These are phyloP conservation scores for Arachnomyces sp. DNA, from an alignment of 2,329 filamentous ascomycete species.

Conservation along the genomic window DNA sequence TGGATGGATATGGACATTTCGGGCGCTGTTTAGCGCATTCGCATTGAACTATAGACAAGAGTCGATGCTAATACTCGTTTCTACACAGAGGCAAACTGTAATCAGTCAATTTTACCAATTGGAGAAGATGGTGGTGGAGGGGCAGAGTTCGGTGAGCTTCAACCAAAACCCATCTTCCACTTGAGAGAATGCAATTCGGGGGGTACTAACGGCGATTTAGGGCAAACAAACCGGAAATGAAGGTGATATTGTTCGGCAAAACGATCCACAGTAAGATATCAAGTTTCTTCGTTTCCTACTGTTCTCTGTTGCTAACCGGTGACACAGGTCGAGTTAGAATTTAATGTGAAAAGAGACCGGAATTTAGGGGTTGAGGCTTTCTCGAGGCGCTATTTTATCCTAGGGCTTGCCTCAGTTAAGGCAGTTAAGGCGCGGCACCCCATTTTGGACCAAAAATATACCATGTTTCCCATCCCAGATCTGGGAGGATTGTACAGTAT, in stretches of 20 bases:
- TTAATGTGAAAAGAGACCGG: no score
- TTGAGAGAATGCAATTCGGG: neutral
- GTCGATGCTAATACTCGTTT: slow-evolving; percentile 28
- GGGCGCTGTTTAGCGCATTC: slow-evolving; percentile 2
- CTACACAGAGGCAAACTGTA: slow-evolving; percentile 76
- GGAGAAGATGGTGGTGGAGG: slow-evolving; percentile 86
- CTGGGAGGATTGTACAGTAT: no score
- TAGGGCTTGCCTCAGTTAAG: no score
- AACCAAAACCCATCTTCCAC: slow-evolving; percentile 1
- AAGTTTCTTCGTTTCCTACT: neutral
- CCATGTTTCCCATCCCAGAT: no score
- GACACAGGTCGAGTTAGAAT: no score
- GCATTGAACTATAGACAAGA: slow-evolving; percentile 1
- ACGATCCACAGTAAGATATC: slow-evolving; percentile 61
- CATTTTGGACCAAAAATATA: no score
- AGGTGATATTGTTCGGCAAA: slow-evolving; percentile 62
- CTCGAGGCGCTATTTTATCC: no score
- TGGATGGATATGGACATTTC: neutral
- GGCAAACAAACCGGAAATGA: slow-evolving; percentile 61
- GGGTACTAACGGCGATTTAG: slow-evolving; percentile 27
- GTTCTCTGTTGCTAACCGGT: no score
- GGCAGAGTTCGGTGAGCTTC: slow-evolving; percentile 62
- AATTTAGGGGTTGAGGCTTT: no score
- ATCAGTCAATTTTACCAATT: slow-evolving; percentile 93
- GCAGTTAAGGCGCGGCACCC: no score